Evolutionary conservation across 225 moss, liverwort and hornwort genomes (phyloP).

Genomic region (Physcomitrium patens): DNA sequence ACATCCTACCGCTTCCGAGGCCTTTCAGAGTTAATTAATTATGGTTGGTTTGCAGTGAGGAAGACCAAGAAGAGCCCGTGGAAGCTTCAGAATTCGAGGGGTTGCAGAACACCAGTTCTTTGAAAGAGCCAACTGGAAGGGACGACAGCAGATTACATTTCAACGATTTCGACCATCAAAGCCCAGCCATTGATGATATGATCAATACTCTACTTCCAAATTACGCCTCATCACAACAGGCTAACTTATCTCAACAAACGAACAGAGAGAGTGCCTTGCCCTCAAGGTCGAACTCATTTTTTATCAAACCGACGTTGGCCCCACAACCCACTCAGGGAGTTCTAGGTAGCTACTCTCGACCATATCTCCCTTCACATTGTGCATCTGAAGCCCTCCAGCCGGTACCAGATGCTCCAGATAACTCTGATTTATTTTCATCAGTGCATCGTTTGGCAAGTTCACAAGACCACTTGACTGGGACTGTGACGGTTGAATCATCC

Average conservation of each 20-base stretch:
- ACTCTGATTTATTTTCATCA: conserved; percentile 1
- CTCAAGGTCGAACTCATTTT: conserved; percentile 11
- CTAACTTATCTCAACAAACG: conserved; percentile 7
- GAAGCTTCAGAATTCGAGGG: conserved; percentile 20
- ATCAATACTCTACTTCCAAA: conserved; percentile 53
- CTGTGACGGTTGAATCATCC: not conserved
- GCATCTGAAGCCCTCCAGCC: not conserved
- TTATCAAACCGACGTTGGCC: conserved; percentile 4
- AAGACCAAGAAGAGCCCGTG: conserved; percentile 25
- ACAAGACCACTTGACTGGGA: not conserved
- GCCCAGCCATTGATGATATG: conserved; percentile 48
- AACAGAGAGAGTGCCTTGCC: conserved; percentile 8
- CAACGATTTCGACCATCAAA: conserved; percentile 30
- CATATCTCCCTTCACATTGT: conserved; percentile 6
- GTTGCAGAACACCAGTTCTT: not conserved
- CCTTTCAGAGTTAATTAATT: not conserved
- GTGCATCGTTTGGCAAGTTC: not conserved
- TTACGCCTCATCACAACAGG: conserved; percentile 38
- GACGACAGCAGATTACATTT: conserved; percentile 1
- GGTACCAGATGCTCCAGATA: not conserved
- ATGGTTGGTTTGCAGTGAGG: conserved; percentile 30
- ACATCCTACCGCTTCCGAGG: not conserved
- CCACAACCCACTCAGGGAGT: conserved; percentile 11
- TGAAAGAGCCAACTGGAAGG: conserved; percentile 14
- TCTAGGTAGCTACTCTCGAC: conserved; percentile 22